Evolutionary conservation across 257 asterid species (phyloP).

Genomic region (Leptodermis oblonga): DNA sequence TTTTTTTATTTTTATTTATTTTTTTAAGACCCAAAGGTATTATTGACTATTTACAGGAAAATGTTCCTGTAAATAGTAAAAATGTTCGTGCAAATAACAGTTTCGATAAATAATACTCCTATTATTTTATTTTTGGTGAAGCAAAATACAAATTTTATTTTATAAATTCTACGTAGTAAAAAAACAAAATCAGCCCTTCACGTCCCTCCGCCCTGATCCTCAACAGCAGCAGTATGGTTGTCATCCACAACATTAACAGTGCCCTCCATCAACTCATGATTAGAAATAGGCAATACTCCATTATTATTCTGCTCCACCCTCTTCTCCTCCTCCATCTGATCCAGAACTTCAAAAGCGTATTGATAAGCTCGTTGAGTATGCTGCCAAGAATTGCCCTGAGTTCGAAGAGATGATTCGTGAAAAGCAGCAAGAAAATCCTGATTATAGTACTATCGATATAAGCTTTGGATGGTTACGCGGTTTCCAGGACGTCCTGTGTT

Average conservation of each 20-base stretch:
- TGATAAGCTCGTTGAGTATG: conserved; percentile 84
- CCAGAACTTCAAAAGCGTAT: conserved; percentile 91
- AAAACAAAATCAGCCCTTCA: no score
- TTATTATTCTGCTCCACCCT: conserved; percentile 73
- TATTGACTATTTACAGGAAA: no score
- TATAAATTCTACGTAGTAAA: no score
- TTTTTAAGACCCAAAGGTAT: no score
- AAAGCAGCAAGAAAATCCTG: conserved; percentile 93
- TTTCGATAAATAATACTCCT: no score
- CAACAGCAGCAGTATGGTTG: conserved; percentile 94
- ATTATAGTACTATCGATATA: conserved; percentile 78
- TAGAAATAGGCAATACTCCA: conserved; percentile 76
- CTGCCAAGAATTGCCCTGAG: conserved; percentile 92
- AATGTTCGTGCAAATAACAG: no score
- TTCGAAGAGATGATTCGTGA: conserved; percentile 96
- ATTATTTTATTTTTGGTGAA: no score
- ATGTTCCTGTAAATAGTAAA: no score
- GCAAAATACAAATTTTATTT: no score
- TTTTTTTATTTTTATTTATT: no score
- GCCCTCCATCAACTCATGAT: conserved; percentile 69
- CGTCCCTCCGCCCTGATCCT: no score
- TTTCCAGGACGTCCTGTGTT: conserved; percentile 34
- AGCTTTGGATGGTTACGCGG: conserved; percentile 73
- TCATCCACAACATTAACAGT: no score
- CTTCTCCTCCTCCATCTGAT: conserved; percentile 88